Evolutionary conservation across 2,329 filamentous ascomycete species (phyloP), one percentile per base, ranked within the genome.

Genomic region (Chaetomiaceae sp.): DNA sequence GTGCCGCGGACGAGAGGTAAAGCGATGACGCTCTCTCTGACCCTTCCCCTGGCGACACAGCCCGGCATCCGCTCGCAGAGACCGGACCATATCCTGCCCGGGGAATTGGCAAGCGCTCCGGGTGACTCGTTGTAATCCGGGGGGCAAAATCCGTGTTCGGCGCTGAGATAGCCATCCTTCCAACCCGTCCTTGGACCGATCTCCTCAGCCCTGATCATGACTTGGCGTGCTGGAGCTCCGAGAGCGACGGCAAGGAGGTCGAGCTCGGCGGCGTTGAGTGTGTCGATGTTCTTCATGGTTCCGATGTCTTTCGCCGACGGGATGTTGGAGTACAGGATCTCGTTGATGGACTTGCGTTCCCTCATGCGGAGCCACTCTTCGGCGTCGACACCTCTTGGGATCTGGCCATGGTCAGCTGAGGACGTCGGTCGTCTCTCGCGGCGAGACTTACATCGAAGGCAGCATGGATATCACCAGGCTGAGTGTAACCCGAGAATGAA

Each of bases 21-120:
- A 0, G 75, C 70, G 2, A 74, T 75, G 1, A 79, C 68, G 0
- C 76, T 74, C 47, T 79, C 76, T 31, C 76, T 66, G 0, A 78
- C 75, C n/a, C 75, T 71, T 1, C 78, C 77, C 45, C 77, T 66
- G 1, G 75, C 71, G 1, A 77, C 71, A 42, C 75, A 77, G 0
- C 77, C 78, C 0, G 77, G 77, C 72, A 80, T 80, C 2, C 77
- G 68, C 61, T 79, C 76, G 52, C 75, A 78, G 0, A 80, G 68
- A 55, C 80, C 77, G 3, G 75, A 75, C 78, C 78, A 81, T 15
- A 80, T 71, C n/a, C 77, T 68, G 0, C 78, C 77, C 0, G 76
- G 76, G 0, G 75, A 78, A 55, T 68, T 73, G 27, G 71, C 73
- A 15, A 73, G 68, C 5, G 75, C 76, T 4, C 71, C 74, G 1